A percentile compares a stretch with the other conserved stretches of the same genome.
Evolutionary conservation across 768 basidiomycete species (phyloP).

Genomic region (Rhizopogon vulgaris): DNA sequence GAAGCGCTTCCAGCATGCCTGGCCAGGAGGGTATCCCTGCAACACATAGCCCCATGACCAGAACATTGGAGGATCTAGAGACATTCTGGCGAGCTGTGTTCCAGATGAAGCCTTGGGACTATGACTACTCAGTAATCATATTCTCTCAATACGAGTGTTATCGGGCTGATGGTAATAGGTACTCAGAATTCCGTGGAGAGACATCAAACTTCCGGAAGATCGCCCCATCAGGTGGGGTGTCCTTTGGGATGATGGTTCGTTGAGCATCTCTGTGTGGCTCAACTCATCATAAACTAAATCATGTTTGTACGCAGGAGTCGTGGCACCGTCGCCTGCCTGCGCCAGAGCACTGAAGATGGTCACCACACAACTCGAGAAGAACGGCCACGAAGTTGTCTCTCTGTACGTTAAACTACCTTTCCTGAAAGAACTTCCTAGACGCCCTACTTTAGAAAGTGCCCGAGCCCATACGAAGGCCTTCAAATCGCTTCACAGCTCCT

Average conservation of each 20-base stretch:
- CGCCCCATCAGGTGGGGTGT: conserved; percentile 56
- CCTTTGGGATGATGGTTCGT: conserved; percentile 55
- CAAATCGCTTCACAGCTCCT: conserved; percentile 47
- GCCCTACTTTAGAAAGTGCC: conserved; percentile 14
- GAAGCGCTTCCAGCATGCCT: conserved; percentile 37
- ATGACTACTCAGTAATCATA: conserved; percentile 43
- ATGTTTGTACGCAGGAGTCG: conserved; percentile 39
- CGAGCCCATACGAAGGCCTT: conserved; percentile 48
- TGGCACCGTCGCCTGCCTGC: conserved; percentile 55
- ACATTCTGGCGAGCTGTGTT: conserved; percentile 63
- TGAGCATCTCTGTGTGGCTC: neutral
- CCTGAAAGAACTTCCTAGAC: neutral
- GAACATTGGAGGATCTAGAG: conserved; percentile 53
- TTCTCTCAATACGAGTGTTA: neutral
- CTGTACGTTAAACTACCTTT: conserved; percentile 33
- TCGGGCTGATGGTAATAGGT: conserved; percentile 15
- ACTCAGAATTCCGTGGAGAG: conserved; percentile 29
- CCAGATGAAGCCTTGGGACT: conserved; percentile 57
- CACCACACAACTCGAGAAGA: conserved; percentile 33
- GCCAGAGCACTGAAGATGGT: conserved; percentile 45
- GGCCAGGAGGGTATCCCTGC: conserved; percentile 55
- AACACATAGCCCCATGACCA: conserved; percentile 55
- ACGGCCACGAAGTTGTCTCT: conserved; percentile 47
- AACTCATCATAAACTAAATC: neutral
- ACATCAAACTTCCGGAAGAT: conserved; percentile 37